phyloP scores from a whole-genome alignment of 371 early-diverging fungal species.

The Rhizopus arrhizus region DNA sequence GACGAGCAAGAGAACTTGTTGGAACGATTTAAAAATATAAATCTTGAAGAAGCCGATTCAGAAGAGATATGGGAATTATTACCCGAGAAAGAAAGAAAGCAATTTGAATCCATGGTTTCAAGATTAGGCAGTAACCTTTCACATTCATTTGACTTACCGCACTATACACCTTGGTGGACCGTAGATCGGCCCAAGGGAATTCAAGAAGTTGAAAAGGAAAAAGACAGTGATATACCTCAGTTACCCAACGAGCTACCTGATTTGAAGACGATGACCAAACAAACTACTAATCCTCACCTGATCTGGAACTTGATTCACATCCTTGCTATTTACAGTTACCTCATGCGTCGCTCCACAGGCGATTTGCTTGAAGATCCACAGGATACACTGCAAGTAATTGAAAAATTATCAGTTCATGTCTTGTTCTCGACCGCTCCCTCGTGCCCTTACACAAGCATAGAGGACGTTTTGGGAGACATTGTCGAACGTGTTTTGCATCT shows the following conservation, averaged over 20 bases:
- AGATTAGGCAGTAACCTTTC: slow-evolving; percentile 5
- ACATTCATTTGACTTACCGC: slow-evolving; percentile 18
- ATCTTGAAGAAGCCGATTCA: slow-evolving; percentile 56
- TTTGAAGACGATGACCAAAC: slow-evolving; percentile 23
- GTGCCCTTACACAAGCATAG: slow-evolving; percentile 20
- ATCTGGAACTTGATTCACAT: slow-evolving; percentile 36
- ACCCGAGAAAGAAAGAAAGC: slow-evolving; percentile 54
- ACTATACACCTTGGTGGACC: slow-evolving; percentile 49
- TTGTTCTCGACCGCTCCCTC: slow-evolving; percentile 27
- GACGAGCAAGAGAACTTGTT: slow-evolving; percentile 45
- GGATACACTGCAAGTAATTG: slow-evolving; percentile 16
- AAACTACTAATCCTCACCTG: slow-evolving; percentile 20
- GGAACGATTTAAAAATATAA: slow-evolving; percentile 50
- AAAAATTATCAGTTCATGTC: slow-evolving; percentile 19
- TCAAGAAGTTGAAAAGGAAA: slow-evolving; percentile 13
- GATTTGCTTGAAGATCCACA: slow-evolving; percentile 29
- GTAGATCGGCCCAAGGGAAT: slow-evolving; percentile 1
- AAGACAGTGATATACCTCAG: slow-evolving; percentile 2
- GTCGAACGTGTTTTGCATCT: slow-evolving; percentile 18
- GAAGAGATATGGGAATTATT: slow-evolving; percentile 58
- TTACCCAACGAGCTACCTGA: slow-evolving; percentile 18
- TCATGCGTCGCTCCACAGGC: slow-evolving; percentile 41
- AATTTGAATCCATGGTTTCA: slow-evolving; percentile 45
- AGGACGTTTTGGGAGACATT: slow-evolving; percentile 25
- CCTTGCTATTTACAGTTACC: slow-evolving; percentile 38